A percentile compares a stretch with the other conserved stretches of the same genome.
Evolutionary conservation across 148 eudicot genomes (phyloP).

Genomic region (Rhododendron kiyosumense): DNA sequence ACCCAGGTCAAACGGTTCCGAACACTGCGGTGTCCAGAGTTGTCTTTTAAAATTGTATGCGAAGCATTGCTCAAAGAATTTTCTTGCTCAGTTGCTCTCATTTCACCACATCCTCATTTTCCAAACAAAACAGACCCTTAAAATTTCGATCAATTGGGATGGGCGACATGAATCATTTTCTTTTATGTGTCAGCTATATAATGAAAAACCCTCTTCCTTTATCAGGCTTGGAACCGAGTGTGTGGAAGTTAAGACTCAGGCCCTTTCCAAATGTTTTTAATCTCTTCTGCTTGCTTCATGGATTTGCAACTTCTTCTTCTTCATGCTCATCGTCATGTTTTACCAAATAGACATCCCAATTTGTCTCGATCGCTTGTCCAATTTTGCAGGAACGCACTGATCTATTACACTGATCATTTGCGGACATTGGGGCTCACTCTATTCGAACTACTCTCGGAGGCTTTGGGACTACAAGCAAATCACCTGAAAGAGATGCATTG

Average conservation of each 20-base stretch:
- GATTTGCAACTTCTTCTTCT: neutral
- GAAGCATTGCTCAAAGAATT: too few species aligned
- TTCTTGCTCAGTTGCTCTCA: too few species aligned
- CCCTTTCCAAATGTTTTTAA: neutral
- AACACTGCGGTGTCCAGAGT: too few species aligned
- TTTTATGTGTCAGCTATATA: too few species aligned
- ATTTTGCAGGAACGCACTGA: slow-evolving; percentile 17
- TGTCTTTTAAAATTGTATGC: too few species aligned
- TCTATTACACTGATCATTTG: slow-evolving; percentile 21
- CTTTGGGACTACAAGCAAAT: slow-evolving; percentile 21
- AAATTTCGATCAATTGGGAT: too few species aligned
- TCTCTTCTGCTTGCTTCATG: neutral
- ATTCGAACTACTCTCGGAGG: slow-evolving; percentile 8
- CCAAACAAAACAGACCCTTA: neutral
- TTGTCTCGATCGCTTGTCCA: neutral
- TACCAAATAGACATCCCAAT: neutral
- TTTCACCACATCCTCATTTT: too few species aligned
- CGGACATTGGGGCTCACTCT: slow-evolving; percentile 11
- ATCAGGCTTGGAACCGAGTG: too few species aligned
- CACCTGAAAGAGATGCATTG: slow-evolving; percentile 38
- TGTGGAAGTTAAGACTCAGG: too few species aligned
- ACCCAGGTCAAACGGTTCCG: too few species aligned
- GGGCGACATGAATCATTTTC: too few species aligned
- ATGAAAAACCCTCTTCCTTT: too few species aligned
- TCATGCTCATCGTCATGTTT: neutral